phyloP scores from a whole-genome alignment of 441 rosid genomes.

The Melastoma candidum region DNA sequence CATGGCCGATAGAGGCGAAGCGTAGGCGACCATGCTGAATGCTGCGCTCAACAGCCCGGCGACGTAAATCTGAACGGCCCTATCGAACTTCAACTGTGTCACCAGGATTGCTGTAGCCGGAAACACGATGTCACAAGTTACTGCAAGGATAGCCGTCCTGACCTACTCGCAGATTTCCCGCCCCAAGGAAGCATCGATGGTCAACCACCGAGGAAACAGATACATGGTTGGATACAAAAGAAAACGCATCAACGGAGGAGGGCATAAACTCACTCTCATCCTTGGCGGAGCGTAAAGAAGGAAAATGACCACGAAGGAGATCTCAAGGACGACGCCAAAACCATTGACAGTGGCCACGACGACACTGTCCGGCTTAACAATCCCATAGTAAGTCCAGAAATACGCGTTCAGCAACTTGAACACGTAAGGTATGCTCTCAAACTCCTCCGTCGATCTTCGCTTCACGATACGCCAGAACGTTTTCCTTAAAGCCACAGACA shows the following conservation, averaged over 20 bases:
- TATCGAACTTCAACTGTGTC: slow-evolving; percentile 34
- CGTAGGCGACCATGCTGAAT: slow-evolving; percentile 71
- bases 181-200: not conserved
- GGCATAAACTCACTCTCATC: slow-evolving; percentile 28
- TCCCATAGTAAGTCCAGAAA: slow-evolving; percentile 77
- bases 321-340: slow-evolving; percentile 52
- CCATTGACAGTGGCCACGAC: slow-evolving; percentile 71
- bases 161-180: slow-evolving; percentile 21
- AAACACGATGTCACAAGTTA: slow-evolving; percentile 41
- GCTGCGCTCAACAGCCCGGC: slow-evolving; percentile 55
- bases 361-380: slow-evolving; percentile 46
- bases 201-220: not conserved
- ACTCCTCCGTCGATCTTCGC: slow-evolving; percentile 53
- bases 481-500: slow-evolving; percentile 21
- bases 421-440: slow-evolving; percentile 66
- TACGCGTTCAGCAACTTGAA: slow-evolving; percentile 53
- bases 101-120: slow-evolving; percentile 37
- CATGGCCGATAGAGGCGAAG: slow-evolving; percentile 84
- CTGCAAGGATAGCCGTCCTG: slow-evolving; percentile 39
- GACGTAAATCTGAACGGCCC: slow-evolving; percentile 36
- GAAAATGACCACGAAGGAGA: slow-evolving; percentile 38
- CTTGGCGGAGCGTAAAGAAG: slow-evolving; percentile 42
- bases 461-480: slow-evolving; percentile 51
- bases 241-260: not conserved
- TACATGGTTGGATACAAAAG: not conserved